Evolutionary conservation across 139 green algal species (phyloP).

Genomic region (Chlamydomonas urium): DNA sequence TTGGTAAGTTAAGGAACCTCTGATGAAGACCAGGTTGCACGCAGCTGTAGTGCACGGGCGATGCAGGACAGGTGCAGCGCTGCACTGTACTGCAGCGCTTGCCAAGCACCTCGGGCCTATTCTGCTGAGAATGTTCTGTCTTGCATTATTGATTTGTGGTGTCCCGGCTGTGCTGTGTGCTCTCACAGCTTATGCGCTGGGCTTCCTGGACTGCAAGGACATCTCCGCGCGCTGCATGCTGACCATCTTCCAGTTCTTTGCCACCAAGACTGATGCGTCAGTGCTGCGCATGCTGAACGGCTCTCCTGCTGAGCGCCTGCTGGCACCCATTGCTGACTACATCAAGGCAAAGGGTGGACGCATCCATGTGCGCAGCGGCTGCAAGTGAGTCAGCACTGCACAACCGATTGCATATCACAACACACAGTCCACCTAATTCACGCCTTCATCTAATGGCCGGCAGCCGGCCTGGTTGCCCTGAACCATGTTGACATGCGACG

Average conservation of each 20-base stretch:
- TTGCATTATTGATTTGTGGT: too few relatives aligned
- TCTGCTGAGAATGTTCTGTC: too few relatives aligned
- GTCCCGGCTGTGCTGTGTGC: too few relatives aligned
- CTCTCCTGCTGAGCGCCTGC: conserved; percentile 80
- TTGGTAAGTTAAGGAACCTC: conserved; percentile 63
- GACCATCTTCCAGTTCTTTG: conserved; percentile 96
- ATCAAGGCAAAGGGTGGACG: conserved; percentile 72
- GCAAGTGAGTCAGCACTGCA: conserved; percentile 60
- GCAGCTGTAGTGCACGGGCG: not conserved
- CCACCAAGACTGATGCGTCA: conserved; percentile 95
- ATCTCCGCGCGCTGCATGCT: conserved; percentile 97
- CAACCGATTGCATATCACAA: not conserved
- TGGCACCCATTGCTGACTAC: conserved; percentile 89
- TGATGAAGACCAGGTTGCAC: not conserved
- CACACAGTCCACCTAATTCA: not conserved
- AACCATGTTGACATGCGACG: too few relatives aligned
- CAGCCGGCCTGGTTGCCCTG: too few relatives aligned
- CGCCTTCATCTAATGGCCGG: too few relatives aligned
- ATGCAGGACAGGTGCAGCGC: too few relatives aligned
- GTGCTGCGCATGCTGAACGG: conserved; percentile 94
- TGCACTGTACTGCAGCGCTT: too few relatives aligned
- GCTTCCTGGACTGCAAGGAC: conserved; percentile 95
- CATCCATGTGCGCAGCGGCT: conserved; percentile 74
- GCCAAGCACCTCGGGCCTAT: too few relatives aligned
- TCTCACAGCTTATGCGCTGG: conserved; percentile 84